A percentile compares a stretch with the other conserved stretches of the same genome.
phyloP scores from a whole-genome alignment of 805 yeast genomes.

The Candida tallmaniae region DNA sequence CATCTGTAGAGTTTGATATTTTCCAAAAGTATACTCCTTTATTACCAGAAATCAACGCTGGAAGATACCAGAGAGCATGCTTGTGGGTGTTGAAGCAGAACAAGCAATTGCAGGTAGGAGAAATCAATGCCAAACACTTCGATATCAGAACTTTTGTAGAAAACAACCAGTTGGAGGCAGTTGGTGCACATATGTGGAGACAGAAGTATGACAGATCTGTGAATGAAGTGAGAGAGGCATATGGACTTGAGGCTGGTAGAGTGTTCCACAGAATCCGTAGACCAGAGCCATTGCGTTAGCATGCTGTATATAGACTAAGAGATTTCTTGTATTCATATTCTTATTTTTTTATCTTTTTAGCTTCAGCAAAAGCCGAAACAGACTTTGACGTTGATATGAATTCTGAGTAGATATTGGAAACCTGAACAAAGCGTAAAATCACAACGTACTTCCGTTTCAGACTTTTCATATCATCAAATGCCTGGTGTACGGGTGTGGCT shows the following conservation, averaged over 20 bases:
- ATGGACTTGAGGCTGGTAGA: conserved; percentile 70
- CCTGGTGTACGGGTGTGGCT: too few species aligned
- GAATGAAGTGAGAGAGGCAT: conserved; percentile 58
- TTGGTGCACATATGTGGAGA: conserved; percentile 94
- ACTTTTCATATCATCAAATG: too few species aligned
- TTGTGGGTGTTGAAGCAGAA: conserved; percentile 87
- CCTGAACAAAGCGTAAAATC: too few species aligned
- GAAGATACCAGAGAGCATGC: conserved; percentile 72
- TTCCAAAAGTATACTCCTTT: conserved; percentile 72
- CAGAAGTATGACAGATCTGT: conserved; percentile 76
- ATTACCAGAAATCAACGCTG: conserved; percentile 79
- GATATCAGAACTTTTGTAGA: conserved; percentile 68
- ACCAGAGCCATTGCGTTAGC: conserved; percentile 24
- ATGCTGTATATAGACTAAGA: too few species aligned
- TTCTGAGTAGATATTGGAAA: too few species aligned
- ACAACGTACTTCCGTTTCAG: too few species aligned
- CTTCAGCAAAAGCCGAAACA: too few species aligned
- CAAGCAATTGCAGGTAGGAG: conserved; percentile 14
- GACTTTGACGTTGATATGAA: too few species aligned
- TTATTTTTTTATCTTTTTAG: too few species aligned
- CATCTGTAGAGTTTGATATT: conserved; percentile 26
- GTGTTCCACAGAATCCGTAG: conserved; percentile 66
- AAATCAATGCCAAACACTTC: conserved; percentile 32
- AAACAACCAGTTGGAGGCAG: conserved; percentile 55
- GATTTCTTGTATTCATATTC: too few species aligned